A percentile compares a stretch with the other conserved stretches of the same genome.
These are phyloP conservation scores for Betula pendula DNA, from an alignment of 306 rosid genomes.

Conservation along the genomic window DNA sequence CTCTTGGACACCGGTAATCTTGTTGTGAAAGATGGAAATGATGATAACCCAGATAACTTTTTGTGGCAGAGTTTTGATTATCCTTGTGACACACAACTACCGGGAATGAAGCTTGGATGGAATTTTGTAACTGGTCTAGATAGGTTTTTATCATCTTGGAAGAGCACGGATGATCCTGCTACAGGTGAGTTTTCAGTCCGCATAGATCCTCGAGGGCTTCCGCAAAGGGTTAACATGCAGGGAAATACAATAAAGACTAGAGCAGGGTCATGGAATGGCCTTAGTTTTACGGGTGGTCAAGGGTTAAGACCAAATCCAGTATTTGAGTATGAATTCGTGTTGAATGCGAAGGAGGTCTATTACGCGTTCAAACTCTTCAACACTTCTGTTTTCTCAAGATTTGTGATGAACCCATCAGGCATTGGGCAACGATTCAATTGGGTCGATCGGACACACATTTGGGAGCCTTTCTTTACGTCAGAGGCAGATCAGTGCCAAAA, in stretches of 20 bases:
- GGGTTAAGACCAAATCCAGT: background rate
- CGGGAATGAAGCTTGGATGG: slow-evolving; percentile 51
- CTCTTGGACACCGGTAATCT: slow-evolving; percentile 43
- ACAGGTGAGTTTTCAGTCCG: slow-evolving; percentile 19
- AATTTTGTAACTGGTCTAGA: slow-evolving; percentile 31
- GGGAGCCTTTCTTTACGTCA: slow-evolving; percentile 11
- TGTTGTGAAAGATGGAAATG: slow-evolving; percentile 30
- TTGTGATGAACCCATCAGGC: slow-evolving; percentile 1
- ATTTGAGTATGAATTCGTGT: slow-evolving; percentile 6
- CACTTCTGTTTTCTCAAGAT: slow-evolving; percentile 15
- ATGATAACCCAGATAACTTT: too few relatives aligned
- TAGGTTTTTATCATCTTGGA: slow-evolving; percentile 39
- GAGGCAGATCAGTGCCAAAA: slow-evolving; percentile 20
- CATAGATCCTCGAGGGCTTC: background rate
- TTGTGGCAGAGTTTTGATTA: slow-evolving; percentile 61
- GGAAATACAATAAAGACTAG: background rate
- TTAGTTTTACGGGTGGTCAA: slow-evolving; percentile 2
- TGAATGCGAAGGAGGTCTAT: slow-evolving; percentile 20
- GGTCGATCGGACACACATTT: too few relatives aligned
- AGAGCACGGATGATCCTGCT: slow-evolving; percentile 41
- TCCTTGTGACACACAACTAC: slow-evolving; percentile 50
- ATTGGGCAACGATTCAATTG: slow-evolving; percentile 24
- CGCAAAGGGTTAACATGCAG: background rate
- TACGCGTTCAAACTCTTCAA: background rate
- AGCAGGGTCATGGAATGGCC: slow-evolving; percentile 36